These are phyloP conservation scores for Neonectria punicea DNA, from an alignment of 2,329 filamentous ascomycete genomes.

Conservation along the genomic window DNA sequence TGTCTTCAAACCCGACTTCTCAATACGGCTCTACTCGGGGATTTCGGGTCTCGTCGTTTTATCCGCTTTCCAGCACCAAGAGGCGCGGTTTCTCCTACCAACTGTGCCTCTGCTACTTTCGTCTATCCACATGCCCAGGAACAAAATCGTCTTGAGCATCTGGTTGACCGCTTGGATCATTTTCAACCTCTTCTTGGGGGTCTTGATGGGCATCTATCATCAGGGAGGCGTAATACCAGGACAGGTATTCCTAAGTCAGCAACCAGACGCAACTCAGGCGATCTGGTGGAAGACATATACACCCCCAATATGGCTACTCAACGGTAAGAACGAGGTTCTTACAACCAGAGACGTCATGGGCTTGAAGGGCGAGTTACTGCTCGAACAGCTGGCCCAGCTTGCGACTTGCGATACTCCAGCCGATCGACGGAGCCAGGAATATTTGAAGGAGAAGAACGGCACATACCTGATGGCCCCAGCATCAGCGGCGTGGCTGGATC, in stretches of 20 bases:
- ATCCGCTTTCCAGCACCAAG: slow-evolving; percentile 81
- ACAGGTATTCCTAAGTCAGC: slow-evolving; percentile 78
- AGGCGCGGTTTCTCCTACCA: slow-evolving; percentile 81
- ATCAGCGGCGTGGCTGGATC: slow-evolving; percentile 76
- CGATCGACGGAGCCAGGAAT: slow-evolving; percentile 64
- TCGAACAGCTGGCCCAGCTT: slow-evolving; percentile 66
- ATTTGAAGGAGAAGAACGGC: slow-evolving; percentile 69
- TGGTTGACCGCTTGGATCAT: slow-evolving; percentile 73
- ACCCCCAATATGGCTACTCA: slow-evolving; percentile 82
- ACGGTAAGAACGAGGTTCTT: slow-evolving; percentile 79
- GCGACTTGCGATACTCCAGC: slow-evolving; percentile 72
- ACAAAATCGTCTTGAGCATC: slow-evolving; percentile 56
- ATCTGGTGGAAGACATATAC: slow-evolving; percentile 91
- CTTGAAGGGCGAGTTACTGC: slow-evolving; percentile 68
- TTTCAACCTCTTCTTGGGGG: slow-evolving; percentile 75
- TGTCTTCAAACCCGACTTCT: slow-evolving; percentile 66
- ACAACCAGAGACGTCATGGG: slow-evolving; percentile 80
- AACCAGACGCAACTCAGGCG: slow-evolving; percentile 74
- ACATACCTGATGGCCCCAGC: slow-evolving; percentile 79
- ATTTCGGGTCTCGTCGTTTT: slow-evolving; percentile 76
- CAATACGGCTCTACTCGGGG: slow-evolving; percentile 76
- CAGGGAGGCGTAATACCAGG: slow-evolving; percentile 82
- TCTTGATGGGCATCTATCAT: slow-evolving; percentile 84
- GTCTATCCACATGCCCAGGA: slow-evolving; percentile 74
- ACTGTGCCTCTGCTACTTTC: slow-evolving; percentile 81